Base-by-base conservation (phyloP, 208 protist species). In the Crithidia acanthocephali region DNA sequence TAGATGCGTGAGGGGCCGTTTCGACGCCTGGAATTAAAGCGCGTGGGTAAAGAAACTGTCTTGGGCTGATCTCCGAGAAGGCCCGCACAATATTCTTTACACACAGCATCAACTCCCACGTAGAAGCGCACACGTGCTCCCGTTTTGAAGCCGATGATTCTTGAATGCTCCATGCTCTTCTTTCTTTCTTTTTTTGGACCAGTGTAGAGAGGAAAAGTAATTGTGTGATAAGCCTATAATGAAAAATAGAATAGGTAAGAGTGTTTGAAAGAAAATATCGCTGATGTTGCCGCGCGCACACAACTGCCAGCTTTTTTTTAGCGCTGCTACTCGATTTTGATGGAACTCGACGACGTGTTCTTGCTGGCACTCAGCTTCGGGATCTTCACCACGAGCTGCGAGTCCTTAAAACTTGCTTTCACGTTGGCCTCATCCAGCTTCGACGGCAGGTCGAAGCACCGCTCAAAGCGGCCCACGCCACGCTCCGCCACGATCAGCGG, bases 361-460 rank as follows among this genome's bases (percentile, higher is more conserved):
- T 48, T 68, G 23, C 37, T 47, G 11, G 55, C 18, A 22, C 48
- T 28, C 48, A 75, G 30, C 73, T 93, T 93, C 1, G 84, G 83
- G 15, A 95, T 79, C 9, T 69, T 68, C 20, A 95, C 75, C 2
- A 61, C 68, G 9, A 95, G 87, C 47, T 83, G 75, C 1, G 75
- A n/a, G 62, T 92, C 65, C 9, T 59, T 73, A 55, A 91, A 82
- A n/a, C 27, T 79, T 7, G 90, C 90, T 68, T 85, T 82, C 22
- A 95, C 64, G 6, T 58, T 68, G 13, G 55, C 40, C 51, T 83
- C 72, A 15, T 76, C 76, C 35, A 93, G 32, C 7, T 42, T 51
- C 10, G 74, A 56, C 6, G 80, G 80, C 22, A 95, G 68, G 9
- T 88, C 76, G 42, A 95, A 80, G 73, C 90, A 95, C 30, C 90